These are phyloP conservation scores for Cystobasidium slooffiae DNA, from an alignment of 1,284 basidiomycete genomes.

Conservation along the genomic window DNA sequence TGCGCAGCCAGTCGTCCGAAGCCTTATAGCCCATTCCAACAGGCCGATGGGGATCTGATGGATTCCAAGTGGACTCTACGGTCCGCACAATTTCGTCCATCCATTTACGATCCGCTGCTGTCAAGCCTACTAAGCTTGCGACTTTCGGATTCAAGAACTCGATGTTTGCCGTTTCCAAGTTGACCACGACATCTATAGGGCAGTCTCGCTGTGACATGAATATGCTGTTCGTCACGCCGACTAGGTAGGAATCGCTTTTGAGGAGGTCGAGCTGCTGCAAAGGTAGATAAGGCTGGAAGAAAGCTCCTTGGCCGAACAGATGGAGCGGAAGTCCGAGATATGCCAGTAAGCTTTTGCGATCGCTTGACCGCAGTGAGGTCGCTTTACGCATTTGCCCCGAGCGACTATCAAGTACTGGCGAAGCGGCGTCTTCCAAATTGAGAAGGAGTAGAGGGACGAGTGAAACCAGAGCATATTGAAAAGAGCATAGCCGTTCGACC, in stretches of 20 bases:
- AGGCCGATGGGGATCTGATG: constrained; percentile 64
- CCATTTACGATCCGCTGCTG: constrained; percentile 94
- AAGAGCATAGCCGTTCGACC: constrained; percentile 93
- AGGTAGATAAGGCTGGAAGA: constrained; percentile 98
- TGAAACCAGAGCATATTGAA: constrained; percentile 84
- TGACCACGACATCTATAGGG: constrained; percentile 81
- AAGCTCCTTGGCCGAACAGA: constrained; percentile 60
- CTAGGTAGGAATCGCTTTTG: constrained; percentile 75
- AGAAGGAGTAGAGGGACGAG: constrained; percentile 69
- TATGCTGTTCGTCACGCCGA: constrained; percentile 90
- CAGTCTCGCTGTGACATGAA: constrained; percentile 89
- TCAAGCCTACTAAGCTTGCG: constrained; percentile 77
- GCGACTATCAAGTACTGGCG: constrained; percentile 76
- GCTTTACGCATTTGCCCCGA: constrained; percentile 69
- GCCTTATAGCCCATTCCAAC: constrained; percentile 80
- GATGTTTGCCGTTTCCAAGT: constrained; percentile 82
- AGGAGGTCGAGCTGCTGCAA: constrained; percentile 93
- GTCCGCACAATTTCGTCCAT: constrained; percentile 79
- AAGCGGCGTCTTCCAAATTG: constrained; percentile 87
- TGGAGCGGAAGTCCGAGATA: constrained; percentile 90
- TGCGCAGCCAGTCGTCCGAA: constrained; percentile 86
- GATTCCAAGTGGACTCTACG: constrained; percentile 79
- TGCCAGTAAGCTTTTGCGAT: constrained; percentile 84
- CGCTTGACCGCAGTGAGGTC: constrained; percentile 82
- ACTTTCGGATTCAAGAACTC: constrained; percentile 82